Conservation (phyloP, 2,329 filamentous ascomycete species). For the Triangularia verruculosa region DNA sequence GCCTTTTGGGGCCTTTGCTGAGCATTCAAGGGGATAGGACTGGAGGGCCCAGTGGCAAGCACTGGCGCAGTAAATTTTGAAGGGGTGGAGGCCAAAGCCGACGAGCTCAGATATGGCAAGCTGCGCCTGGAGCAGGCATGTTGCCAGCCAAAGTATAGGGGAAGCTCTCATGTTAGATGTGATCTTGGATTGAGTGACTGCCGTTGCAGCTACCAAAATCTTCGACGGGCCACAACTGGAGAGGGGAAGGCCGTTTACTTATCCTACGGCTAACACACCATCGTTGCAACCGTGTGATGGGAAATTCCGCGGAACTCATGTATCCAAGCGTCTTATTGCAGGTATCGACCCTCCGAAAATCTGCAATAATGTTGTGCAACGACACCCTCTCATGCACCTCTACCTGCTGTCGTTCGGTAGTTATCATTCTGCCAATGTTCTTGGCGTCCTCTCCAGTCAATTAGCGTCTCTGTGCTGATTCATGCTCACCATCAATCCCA, state of each 20-base stretch:
- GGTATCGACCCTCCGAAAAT: not conserved
- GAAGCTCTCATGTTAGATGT: not conserved
- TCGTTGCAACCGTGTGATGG: not conserved
- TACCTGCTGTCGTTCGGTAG: not conserved
- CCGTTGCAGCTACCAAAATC: not conserved
- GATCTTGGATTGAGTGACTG: not conserved
- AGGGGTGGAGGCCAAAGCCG: conserved; percentile 3
- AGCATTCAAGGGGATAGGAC: not conserved
- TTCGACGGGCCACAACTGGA: not conserved
- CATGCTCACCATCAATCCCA: not conserved
- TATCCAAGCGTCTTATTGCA: not conserved
- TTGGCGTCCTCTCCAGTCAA: not conserved
- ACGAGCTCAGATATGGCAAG: not conserved
- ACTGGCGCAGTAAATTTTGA: not conserved
- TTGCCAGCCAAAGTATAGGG: not conserved
- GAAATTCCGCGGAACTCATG: not conserved
- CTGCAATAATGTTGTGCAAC: conserved; percentile 4
- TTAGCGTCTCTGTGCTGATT: not conserved
- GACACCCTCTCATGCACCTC: not conserved
- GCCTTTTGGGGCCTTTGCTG: not conserved
- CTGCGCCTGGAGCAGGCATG: not conserved
- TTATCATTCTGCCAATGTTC: not conserved
- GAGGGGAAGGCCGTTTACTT: not conserved
- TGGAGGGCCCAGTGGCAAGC: not conserved
- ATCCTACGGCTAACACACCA: not conserved